A percentile compares a stretch with the other conserved stretches of the same genome.
phyloP scores from a whole-genome alignment of 352 stramenopile species.

The Globisporangium orthogonon region DNA sequence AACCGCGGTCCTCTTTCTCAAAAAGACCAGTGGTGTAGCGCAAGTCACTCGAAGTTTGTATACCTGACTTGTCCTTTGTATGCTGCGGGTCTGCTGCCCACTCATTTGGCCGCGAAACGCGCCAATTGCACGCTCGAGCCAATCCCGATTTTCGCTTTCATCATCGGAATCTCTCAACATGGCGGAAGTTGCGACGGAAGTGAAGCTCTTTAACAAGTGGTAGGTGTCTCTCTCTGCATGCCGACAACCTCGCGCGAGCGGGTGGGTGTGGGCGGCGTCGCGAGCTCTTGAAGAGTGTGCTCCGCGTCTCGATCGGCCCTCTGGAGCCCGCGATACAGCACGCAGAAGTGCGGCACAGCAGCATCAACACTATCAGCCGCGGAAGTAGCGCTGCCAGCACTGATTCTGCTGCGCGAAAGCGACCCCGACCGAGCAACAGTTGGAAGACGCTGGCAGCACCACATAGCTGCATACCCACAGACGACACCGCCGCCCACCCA shows the following conservation, averaged over 20 bases:
- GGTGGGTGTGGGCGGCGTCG: background rate
- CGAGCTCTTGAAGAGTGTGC: background rate
- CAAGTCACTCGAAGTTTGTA: constrained; percentile 22
- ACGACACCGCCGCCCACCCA: no score
- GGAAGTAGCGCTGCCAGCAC: no score
- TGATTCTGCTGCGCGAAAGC: no score
- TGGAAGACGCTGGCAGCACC: no score
- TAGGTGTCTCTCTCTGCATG: constrained; percentile 23
- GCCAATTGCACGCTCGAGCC: constrained; percentile 3
- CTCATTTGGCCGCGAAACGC: constrained; percentile 56
- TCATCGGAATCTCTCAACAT: constrained; percentile 89
- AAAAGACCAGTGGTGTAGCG: constrained; percentile 1
- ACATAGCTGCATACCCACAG: no score
- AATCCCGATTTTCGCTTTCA: constrained; percentile 43
- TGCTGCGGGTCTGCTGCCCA: constrained; percentile 66
- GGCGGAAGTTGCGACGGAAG: constrained; percentile 90
- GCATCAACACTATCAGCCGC: background rate
- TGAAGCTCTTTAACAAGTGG: constrained; percentile 95
- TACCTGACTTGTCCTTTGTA: constrained; percentile 56
- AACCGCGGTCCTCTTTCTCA: background rate
- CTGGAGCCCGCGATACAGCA: background rate
- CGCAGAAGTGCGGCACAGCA: background rate
- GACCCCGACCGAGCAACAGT: no score
- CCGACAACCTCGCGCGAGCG: background rate
- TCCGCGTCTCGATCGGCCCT: background rate